Percentiles rank a stretch among this genome's conserved stretches.
Evolutionary conservation across 192 early-diverging fungal genomes (phyloP).

Genomic region (Linnemannia schmuckeri): DNA sequence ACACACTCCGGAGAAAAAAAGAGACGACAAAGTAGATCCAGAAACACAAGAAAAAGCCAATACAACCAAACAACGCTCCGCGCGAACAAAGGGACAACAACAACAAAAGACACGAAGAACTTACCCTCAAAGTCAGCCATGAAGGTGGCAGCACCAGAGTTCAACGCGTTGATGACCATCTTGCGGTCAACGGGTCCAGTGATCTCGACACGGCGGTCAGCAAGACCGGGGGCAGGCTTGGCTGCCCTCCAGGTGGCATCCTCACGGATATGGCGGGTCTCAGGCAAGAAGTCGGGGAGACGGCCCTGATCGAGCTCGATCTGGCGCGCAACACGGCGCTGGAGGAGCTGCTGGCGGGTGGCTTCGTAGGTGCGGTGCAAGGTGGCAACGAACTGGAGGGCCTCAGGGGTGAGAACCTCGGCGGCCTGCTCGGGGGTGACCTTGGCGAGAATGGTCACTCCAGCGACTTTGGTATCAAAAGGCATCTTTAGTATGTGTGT

Average conservation of each 20-base stretch:
- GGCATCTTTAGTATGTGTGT: conserved; percentile 2
- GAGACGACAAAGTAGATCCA: background rate
- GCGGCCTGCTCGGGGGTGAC: conserved; percentile 68
- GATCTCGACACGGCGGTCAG: conserved; percentile 96
- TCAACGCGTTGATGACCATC: conserved; percentile 99
- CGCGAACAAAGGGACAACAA: background rate
- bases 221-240: conserved; percentile 88
- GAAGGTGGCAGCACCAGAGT: conserved; percentile 92
- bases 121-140: conserved; percentile 96
- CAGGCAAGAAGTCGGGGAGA: conserved; percentile 92
- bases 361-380: conserved; percentile 92
- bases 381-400: conserved; percentile 89
- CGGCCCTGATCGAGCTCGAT: conserved; percentile 82
- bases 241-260: conserved; percentile 93
- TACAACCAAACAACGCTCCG: no score
- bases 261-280: conserved; percentile 92
- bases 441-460: conserved; percentile 77
- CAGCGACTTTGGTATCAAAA: conserved; percentile 64
- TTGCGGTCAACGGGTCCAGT: conserved; percentile 98
- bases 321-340: conserved; percentile 83
- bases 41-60: background rate
- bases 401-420: conserved; percentile 85
- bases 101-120: background rate
- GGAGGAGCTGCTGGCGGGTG: conserved; percentile 87
- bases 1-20: no score